These are phyloP conservation scores for Cucurbita ficifolia DNA, from an alignment of 306 rosid genomes.

Conservation along the genomic window DNA sequence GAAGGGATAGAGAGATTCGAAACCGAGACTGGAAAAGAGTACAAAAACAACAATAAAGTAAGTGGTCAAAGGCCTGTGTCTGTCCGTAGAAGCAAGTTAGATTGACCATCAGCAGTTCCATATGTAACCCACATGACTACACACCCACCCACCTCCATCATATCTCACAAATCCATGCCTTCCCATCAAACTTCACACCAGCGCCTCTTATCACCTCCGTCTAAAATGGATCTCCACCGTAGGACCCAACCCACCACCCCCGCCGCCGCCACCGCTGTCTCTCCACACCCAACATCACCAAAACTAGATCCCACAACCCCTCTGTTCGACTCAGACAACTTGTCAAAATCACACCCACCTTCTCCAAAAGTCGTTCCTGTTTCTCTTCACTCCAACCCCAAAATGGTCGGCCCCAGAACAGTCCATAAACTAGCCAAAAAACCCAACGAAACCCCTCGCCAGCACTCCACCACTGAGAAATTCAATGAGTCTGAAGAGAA, in stretches of 20 bases:
- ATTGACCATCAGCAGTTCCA: slow-evolving; percentile 2
- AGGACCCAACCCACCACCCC: slow-evolving; percentile 17
- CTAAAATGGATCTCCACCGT: slow-evolving; percentile 23
- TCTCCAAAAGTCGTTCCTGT: background rate
- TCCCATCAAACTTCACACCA: slow-evolving; percentile 40
- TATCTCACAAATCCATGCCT: slow-evolving; percentile 14
- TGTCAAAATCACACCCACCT: background rate
- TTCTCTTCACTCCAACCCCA: background rate
- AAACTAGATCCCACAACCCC: slow-evolving; percentile 31
- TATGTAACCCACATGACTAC: background rate
- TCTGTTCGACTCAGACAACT: slow-evolving; percentile 13
- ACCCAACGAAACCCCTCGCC: slow-evolving; percentile 7
- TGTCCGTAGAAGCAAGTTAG: background rate
- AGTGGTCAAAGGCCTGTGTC: background rate
- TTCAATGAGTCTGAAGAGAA: background rate
- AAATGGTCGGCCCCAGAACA: background rate
- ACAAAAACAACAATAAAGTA: background rate
- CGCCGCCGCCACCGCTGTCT: background rate
- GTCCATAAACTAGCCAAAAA: background rate
- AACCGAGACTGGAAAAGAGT: background rate
- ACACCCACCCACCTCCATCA: background rate
- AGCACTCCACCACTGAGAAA: background rate
- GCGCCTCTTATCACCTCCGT: slow-evolving; percentile 26
- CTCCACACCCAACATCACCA: slow-evolving; percentile 8
- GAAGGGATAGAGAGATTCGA: too few relatives aligned